Percentiles rank a stretch among this genome's conserved stretches.
These are phyloP conservation scores for Calonectria honghensis DNA, from an alignment of 2,329 filamentous ascomycete species.

Conservation along the genomic window DNA sequence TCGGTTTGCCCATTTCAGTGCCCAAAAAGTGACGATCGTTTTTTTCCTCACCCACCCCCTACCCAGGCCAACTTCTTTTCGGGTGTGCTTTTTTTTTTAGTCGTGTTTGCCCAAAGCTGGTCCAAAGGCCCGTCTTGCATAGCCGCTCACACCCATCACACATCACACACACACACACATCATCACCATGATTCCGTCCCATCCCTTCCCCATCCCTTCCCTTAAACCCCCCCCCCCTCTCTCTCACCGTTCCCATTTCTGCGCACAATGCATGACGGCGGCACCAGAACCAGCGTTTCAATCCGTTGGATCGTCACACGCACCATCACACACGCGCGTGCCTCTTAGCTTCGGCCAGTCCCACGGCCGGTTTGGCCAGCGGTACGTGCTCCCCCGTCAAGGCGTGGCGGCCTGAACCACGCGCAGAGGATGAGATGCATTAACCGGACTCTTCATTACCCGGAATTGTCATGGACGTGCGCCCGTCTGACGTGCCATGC, in stretches of 20 bases:
- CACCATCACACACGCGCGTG: conserved; percentile 9
- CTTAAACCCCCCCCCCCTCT: not conserved
- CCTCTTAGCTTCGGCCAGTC: conserved; percentile 6
- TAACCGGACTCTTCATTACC: conserved; percentile 3
- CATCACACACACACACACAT: not conserved
- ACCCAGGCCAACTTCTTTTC: not conserved
- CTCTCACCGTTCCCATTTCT: not conserved
- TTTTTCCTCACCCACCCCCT: not conserved
- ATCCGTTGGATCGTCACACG: conserved; percentile 12
- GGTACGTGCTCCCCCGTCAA: conserved; percentile 7
- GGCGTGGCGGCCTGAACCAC: conserved; percentile 18
- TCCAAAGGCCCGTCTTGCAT: conserved; percentile 17
- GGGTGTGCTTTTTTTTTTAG: not conserved
- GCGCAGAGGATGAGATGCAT: conserved; percentile 10
- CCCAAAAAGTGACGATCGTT: not conserved
- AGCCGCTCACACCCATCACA: conserved; percentile 17
- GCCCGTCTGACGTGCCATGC: conserved; percentile 2
- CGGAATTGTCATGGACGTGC: conserved; percentile 19
- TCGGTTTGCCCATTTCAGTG: conserved; percentile 17
- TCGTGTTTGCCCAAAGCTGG: conserved; percentile 1
- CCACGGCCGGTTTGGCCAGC: conserved; percentile 6
- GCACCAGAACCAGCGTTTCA: conserved; percentile 26
- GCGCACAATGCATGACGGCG: not conserved
- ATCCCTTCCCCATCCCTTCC: too few relatives aligned
- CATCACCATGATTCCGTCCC: not conserved